Percentiles rank a stretch among this genome's conserved stretches.
Conservation (phyloP, 148 eudicot genomes). For the Rhododendron griersonianum region DNA sequence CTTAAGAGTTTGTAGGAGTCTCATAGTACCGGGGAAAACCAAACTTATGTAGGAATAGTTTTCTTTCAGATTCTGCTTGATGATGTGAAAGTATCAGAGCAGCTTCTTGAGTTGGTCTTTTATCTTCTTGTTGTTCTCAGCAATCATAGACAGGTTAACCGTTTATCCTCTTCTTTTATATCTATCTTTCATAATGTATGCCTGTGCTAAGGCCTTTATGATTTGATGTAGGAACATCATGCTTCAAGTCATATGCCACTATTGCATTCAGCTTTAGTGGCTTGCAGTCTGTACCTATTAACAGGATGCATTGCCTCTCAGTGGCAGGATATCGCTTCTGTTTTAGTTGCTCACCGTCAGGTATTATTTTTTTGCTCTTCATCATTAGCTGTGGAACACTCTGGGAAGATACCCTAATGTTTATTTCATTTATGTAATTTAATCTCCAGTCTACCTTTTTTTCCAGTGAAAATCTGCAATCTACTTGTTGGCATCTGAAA, state of each 20-base stretch:
- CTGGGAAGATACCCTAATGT: background rate
- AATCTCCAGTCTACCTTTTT: background rate
- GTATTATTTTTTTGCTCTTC: slow-evolving; percentile 25
- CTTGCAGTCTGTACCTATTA: slow-evolving; percentile 70
- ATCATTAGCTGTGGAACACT: background rate
- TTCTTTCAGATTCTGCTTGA: slow-evolving; percentile 77
- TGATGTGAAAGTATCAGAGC: slow-evolving; percentile 74
- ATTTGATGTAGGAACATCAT: slow-evolving; percentile 43
- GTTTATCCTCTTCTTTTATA: slow-evolving; percentile 2
- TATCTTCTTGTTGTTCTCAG: slow-evolving; percentile 50
- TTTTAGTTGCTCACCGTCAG: slow-evolving; percentile 69
- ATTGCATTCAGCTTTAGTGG: slow-evolving; percentile 69
- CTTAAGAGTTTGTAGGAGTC: background rate
- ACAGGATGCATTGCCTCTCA: slow-evolving; percentile 75
- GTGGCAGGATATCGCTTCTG: slow-evolving; percentile 74
- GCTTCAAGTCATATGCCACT: slow-evolving; percentile 37
- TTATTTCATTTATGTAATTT: background rate
- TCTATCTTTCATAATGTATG: background rate
- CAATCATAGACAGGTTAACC: slow-evolving; percentile 55
- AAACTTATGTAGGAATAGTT: slow-evolving; percentile 2
- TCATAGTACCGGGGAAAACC: background rate
- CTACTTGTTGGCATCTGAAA: background rate
- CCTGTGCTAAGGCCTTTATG: slow-evolving; percentile 21
- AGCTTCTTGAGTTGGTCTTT: slow-evolving; percentile 83
- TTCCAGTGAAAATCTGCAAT: background rate